Evolutionary conservation across 352 stramenopile genomes (phyloP).

Genomic region (Phytophthora parvispora): DNA sequence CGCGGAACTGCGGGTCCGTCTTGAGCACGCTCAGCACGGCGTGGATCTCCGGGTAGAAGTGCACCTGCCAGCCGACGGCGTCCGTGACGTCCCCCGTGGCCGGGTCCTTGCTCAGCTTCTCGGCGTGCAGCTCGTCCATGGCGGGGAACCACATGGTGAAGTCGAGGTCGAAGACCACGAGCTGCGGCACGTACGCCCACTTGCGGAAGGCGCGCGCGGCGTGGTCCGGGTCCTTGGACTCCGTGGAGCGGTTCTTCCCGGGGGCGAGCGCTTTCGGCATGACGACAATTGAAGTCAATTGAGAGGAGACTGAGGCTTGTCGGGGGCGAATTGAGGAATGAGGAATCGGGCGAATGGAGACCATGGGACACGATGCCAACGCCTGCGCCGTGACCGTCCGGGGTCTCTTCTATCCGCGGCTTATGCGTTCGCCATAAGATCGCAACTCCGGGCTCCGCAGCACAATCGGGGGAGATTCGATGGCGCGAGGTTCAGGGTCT

Average conservation of each 20-base stretch:
- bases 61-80: slow-evolving; percentile 71
- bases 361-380: not conserved
- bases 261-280: slow-evolving; percentile 21
- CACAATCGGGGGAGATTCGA: not conserved
- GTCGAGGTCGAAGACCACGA: slow-evolving; percentile 85
- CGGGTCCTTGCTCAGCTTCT: slow-evolving; percentile 78
- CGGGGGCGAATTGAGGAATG: not conserved
- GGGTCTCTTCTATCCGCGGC: slow-evolving; percentile 1
- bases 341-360: not conserved
- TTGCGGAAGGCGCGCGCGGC: slow-evolving; percentile 23
- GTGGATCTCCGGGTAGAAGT: slow-evolving; percentile 70
- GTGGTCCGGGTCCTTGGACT: slow-evolving; percentile 17
- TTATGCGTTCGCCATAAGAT: slow-evolving; percentile 1
- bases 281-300: not conserved
- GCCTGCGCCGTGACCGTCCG: not conserved
- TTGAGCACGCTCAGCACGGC: slow-evolving; percentile 73
- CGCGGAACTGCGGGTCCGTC: slow-evolving; percentile 70
- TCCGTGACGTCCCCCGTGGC: slow-evolving; percentile 63
- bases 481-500: not conserved
- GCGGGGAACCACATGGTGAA: slow-evolving; percentile 89
- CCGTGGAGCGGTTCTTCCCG: slow-evolving; percentile 28
- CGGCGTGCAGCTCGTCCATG: slow-evolving; percentile 76
- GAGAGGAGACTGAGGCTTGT: not conserved
- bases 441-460: not conserved
- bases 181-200: slow-evolving; percentile 63